Conservation (phyloP, 2,329 filamentous ascomycete species). For the Colletotrichum plurivorum region DNA sequence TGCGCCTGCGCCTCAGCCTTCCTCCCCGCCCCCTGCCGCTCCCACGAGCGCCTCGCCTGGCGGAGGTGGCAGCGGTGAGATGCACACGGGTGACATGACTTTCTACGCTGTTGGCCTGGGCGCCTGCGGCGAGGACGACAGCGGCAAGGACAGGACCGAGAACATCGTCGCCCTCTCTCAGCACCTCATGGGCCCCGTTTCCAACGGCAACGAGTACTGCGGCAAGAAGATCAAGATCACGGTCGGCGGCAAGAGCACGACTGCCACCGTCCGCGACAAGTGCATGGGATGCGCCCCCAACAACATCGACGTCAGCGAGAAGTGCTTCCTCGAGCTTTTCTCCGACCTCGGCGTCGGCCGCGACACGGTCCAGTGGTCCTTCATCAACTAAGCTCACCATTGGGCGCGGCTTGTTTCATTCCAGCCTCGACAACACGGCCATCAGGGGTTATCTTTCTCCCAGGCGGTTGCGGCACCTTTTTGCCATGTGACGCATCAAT, state of each 20-base stretch:
- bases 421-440: constrained; percentile 10
- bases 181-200: constrained; percentile 72
- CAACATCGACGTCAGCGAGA: constrained; percentile 73
- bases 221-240: constrained; percentile 76
- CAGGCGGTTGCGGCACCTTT: background rate
- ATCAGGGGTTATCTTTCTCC: constrained; percentile 7
- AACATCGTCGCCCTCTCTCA: constrained; percentile 79
- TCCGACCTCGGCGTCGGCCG: constrained; percentile 61
- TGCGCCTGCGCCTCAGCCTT: constrained; percentile 32
- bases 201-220: constrained; percentile 80
- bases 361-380: constrained; percentile 60
- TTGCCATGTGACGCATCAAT: background rate
- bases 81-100: constrained; percentile 76
- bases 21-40: constrained; percentile 35
- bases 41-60: constrained; percentile 24
- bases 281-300: constrained; percentile 75
- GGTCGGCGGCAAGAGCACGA: constrained; percentile 69
- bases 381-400: constrained; percentile 52
- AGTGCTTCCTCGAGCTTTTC: constrained; percentile 69
- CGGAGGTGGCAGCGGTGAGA: constrained; percentile 43
- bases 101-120: constrained; percentile 80
- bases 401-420: constrained; percentile 7
- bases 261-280: constrained; percentile 78
- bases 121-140: constrained; percentile 76
- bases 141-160: constrained; percentile 66